A percentile compares a stretch with the other conserved stretches of the same genome.
phyloP scores from a whole-genome alignment of 192 early-diverging fungal genomes.

The Haplosporangium gracile region DNA sequence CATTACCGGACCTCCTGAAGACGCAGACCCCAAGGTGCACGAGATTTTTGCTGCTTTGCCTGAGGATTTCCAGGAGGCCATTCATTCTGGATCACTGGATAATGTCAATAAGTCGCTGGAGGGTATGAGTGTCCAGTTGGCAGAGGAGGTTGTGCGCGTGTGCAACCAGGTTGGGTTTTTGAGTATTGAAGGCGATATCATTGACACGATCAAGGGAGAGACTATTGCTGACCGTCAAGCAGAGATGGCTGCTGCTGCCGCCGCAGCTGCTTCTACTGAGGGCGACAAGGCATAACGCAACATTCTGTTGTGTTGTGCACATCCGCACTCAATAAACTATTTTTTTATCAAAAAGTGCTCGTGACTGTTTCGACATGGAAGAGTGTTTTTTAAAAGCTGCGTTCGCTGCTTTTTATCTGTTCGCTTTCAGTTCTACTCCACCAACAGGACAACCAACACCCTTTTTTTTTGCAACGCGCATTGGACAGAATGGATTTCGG shows the following conservation, averaged over 20 bases:
- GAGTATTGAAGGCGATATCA: conserved; percentile 57
- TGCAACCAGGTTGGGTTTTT: conserved; percentile 82
- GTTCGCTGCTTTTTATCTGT: neutral
- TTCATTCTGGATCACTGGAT: conserved; percentile 82
- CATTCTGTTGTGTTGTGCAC: neutral
- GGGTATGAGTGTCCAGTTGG: conserved; percentile 75
- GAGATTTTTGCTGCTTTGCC: conserved; percentile 82
- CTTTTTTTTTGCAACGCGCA: neutral
- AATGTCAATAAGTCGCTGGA: conserved; percentile 88
- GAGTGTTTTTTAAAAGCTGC: neutral
- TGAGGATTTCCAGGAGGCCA: conserved; percentile 77
- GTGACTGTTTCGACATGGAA: conserved; percentile 12
- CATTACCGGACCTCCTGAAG: conserved; percentile 74
- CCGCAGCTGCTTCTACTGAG: conserved; percentile 23
- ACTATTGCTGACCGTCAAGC: conserved; percentile 54
- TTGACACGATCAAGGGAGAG: conserved; percentile 59
- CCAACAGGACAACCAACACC: neutral
- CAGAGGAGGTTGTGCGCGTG: conserved; percentile 80
- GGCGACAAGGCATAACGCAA: neutral
- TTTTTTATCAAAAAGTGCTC: neutral
- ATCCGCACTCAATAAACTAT: neutral
- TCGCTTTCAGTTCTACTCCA: neutral
- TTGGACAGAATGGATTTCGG: conserved; percentile 20
- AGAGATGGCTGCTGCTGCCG: conserved; percentile 41
- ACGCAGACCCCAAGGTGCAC: conserved; percentile 68